Base-by-base conservation (phyloP, 495 filamentous ascomycete species). In the Hypoxylon rickii region DNA sequence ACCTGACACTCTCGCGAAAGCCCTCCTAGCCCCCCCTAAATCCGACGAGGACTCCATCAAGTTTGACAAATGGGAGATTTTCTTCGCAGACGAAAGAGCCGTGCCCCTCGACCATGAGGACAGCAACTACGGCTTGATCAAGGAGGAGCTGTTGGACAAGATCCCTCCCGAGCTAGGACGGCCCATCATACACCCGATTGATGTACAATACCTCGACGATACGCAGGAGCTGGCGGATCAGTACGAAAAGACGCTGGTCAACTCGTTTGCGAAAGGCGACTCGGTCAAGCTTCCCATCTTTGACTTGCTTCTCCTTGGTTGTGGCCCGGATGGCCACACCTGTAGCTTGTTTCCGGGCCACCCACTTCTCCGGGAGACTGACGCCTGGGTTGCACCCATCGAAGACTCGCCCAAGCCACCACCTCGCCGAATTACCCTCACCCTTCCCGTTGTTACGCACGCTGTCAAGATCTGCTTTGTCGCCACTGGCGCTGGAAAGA, bases 11-110 rank as follows among this genome's bases (percentile, higher is more conserved):
- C 89, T 98, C 17, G 90, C 91, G 15, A 66, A 76, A 37, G 89
- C 91, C 2, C 85, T 98, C 7, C 83, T 97, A 3, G 70, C 85
- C 0, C 72, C 78, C 0, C 72, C 83, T 13, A 75, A 80, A 51
- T 83, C 79, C 29, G 69, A 75, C 8, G 85, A 86, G 19, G 86
- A 90, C 53, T 77, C 73, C 6, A 72, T 91, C 48, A 76, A 86
- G 59, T 97, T 93, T 78, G 76, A 78, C 66, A 91, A 89, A 67
- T 98, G 94, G 94, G 88, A 97, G 62, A 88, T 98, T 68, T 98
- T 97, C 82, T 97, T 96, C 74, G 93, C 93, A 58, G 94, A 98
- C 64, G 94, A 98, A 81, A 89, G 94, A 60, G 87, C 87, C 20
- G 95, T 98, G 21, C 90, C 95, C 7, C 86, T 97, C 62, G 84